Evolutionary conservation across 2,329 filamentous ascomycete genomes (phyloP), one percentile per base, ranked within the genome.

Genomic region (Leptographium lundbergii): DNA sequence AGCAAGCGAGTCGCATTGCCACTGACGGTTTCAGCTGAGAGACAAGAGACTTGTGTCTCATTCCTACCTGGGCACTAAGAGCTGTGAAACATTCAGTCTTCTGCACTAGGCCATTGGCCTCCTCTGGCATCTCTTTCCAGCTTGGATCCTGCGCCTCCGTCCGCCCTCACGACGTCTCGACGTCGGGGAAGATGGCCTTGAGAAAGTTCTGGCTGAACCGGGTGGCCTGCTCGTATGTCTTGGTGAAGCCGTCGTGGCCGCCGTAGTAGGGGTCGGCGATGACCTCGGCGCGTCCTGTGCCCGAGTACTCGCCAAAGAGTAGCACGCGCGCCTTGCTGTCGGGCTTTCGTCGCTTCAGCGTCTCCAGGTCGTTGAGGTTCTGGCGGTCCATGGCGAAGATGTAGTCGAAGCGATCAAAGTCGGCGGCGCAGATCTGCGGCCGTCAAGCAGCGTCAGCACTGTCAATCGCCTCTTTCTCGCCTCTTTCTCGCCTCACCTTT

Each of bases 231-330:
- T 92, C 84, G 72, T 88, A 97, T n/a, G 91, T 89, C 67, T 80
- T 82, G 66, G 87, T 82, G 69, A 97, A 97, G 2, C 90, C 91
- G 65, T 88, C 81, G 4, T 77, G 74, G 14, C 83, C 90, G n/a
- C 89, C 91, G 71, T 97, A 97, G 74, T 97, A 99, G 17, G 94
- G 94, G 71, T 97, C 94, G 60, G 81, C 76, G 10, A 96, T 85
- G 54, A 89, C 80, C 74, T 96, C 88, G 24, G 80, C 77, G n/a
- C 73, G 81, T 68, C 69, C 81, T 39, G 76, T 81, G 4, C 87
- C 88, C 67, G 88, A 91, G 66, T 77, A 84, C 67, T 91, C 87
- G 36, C 94, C 94, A 74, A 94, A 97, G 55, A 97, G 74, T 78
- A 88, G 86, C 57, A 95, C 82, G 68, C 81, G 78, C 4, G 82